Conservation (phyloP, 192 early-diverging fungal species). For the Allomyces macrogynus region DNA sequence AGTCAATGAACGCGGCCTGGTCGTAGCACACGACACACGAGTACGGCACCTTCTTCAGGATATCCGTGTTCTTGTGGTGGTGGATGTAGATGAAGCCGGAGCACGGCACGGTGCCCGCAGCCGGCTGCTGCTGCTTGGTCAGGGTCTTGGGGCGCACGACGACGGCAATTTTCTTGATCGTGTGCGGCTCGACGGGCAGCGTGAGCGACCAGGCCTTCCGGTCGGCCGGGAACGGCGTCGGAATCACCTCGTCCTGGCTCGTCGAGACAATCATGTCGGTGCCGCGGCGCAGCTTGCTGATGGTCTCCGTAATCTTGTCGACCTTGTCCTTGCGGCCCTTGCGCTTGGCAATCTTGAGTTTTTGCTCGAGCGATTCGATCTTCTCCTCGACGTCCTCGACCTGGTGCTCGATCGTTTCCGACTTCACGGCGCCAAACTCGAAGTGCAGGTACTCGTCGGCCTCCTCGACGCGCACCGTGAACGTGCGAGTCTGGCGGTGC, state of each 20-base stretch:
- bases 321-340: conserved; percentile 78
- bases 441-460: conserved; percentile 33
- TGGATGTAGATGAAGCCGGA: conserved; percentile 43
- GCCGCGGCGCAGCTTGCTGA: conserved; percentile 41
- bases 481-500: conserved; percentile 50
- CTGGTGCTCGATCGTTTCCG: conserved; percentile 20
- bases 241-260: conserved; percentile 6
- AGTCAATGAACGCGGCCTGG: conserved; percentile 9
- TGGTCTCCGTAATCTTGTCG: conserved; percentile 52
- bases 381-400: conserved; percentile 71
- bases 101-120: conserved; percentile 9
- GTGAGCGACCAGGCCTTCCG: conserved; percentile 38
- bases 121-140: background rate
- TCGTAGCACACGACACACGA: conserved; percentile 29
- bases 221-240: conserved; percentile 2
- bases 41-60: conserved; percentile 44
- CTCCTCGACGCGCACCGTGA: conserved; percentile 57
- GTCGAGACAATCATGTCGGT: background rate
- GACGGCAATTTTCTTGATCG: conserved; percentile 41
- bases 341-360: conserved; percentile 83
- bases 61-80: conserved; percentile 67
- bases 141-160: conserved; percentile 26
- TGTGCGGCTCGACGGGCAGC: conserved; percentile 43
- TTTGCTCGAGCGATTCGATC: conserved; percentile 90
- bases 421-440: conserved; percentile 26